Conservation (phyloP, 129 eudicot genomes). For the Erigeron canadensis region DNA sequence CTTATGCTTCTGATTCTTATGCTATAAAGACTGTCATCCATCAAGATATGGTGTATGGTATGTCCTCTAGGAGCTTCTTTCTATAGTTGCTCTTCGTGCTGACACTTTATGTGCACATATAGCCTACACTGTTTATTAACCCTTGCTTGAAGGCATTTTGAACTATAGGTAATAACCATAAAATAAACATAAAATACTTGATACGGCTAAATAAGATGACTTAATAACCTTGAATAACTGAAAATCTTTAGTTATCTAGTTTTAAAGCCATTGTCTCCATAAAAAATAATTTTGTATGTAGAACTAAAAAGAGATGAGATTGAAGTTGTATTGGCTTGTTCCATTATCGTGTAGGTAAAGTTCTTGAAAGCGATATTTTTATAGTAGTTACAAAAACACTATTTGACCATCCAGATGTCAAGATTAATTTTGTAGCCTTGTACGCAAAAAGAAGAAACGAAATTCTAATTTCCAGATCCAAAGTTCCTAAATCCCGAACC, state of each 20-base stretch:
- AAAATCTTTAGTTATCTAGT: background rate
- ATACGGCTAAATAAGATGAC: background rate
- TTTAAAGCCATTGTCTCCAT: background rate
- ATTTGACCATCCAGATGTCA: background rate
- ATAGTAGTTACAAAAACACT: background rate
- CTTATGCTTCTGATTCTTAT: slow-evolving; percentile 72
- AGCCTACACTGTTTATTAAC: background rate
- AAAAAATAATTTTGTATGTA: background rate
- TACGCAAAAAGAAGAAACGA: no score
- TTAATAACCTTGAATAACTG: background rate
- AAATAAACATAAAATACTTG: background rate
- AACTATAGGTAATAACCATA: background rate
- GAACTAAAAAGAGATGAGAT: background rate
- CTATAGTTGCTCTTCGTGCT: background rate
- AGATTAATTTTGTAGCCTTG: background rate
- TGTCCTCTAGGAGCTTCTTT: slow-evolving; percentile 18
- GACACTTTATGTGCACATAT: background rate
- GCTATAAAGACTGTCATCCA: slow-evolving; percentile 58
- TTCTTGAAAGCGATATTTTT: background rate
- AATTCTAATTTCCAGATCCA: no score
- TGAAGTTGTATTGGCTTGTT: background rate
- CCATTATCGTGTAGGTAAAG: background rate
- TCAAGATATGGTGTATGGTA: slow-evolving; percentile 80
- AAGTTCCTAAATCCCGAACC: no score
- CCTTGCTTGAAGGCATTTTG: slow-evolving; percentile 11